Percentiles rank a stretch among this genome's conserved stretches.
phyloP scores from a whole-genome alignment of 2,329 filamentous ascomycete genomes.

The Atkinsonella texensis region DNA sequence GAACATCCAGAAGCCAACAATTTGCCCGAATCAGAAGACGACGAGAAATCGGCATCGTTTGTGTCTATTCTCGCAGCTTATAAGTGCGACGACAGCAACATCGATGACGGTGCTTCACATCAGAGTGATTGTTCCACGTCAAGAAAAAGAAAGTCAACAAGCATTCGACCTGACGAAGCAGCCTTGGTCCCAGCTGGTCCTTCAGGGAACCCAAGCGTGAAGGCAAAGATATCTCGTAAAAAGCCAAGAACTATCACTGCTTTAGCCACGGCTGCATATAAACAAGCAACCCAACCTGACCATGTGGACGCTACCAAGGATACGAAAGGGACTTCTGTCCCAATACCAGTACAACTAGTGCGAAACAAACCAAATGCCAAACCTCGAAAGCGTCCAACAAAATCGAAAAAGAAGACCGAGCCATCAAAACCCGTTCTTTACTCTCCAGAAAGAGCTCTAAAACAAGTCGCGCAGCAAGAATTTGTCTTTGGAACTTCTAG shows the following conservation, averaged over 20 bases:
- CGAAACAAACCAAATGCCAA: slow-evolving; percentile 21
- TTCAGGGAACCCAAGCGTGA: slow-evolving; percentile 22
- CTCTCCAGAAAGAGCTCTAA: slow-evolving; percentile 56
- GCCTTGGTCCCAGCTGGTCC: background rate
- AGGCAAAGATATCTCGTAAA: slow-evolving; percentile 48
- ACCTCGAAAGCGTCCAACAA: slow-evolving; percentile 20
- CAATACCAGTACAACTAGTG: slow-evolving; percentile 8
- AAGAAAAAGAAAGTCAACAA: background rate
- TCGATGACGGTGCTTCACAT: background rate
- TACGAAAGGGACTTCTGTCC: background rate
- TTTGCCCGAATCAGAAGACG: slow-evolving; percentile 4
- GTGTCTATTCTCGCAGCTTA: slow-evolving; percentile 31
- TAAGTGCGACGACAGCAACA: slow-evolving; percentile 19
- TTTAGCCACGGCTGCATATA: slow-evolving; percentile 61
- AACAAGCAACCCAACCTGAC: slow-evolving; percentile 19
- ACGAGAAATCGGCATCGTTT: slow-evolving; percentile 24
- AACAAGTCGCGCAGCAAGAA: slow-evolving; percentile 55
- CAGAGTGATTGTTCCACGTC: background rate
- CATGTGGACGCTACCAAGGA: slow-evolving; percentile 5
- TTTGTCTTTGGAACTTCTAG: slow-evolving; percentile 81
- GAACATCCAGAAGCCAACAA: slow-evolving; percentile 15
- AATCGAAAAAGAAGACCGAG: slow-evolving; percentile 27
- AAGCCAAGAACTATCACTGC: slow-evolving; percentile 69
- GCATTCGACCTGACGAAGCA: slow-evolving; percentile 4
- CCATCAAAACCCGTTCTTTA: slow-evolving; percentile 42